Conservation (phyloP, 2,329 filamentous ascomycete species). For the Calonectria fujianensis region DNA sequence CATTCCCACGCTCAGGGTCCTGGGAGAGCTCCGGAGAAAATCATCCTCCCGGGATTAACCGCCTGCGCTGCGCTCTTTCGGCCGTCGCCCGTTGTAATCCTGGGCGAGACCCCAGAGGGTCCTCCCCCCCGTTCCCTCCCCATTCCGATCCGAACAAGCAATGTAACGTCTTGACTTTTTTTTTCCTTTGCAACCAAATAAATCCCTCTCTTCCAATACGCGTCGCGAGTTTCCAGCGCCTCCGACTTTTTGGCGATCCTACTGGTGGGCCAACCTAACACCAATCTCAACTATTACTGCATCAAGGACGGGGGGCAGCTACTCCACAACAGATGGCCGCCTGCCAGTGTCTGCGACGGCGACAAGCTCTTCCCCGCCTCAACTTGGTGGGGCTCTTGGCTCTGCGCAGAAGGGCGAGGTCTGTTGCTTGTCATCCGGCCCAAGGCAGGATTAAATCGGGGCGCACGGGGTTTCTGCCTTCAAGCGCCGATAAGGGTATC, state of each 20-base stretch:
- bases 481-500: slow-evolving; percentile 26
- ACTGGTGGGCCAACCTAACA: slow-evolving; percentile 18
- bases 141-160: slow-evolving; percentile 19
- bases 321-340: slow-evolving; percentile 17
- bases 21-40: slow-evolving; percentile 11
- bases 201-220: slow-evolving; percentile 28
- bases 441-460: slow-evolving; percentile 21
- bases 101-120: slow-evolving; percentile 13
- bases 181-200: slow-evolving; percentile 6
- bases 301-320: slow-evolving; percentile 4
- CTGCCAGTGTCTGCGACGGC: background rate
- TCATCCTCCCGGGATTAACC: slow-evolving; percentile 31
- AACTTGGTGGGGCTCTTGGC: background rate
- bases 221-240: slow-evolving; percentile 8
- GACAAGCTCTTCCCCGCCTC: slow-evolving; percentile 23
- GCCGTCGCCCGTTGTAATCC: slow-evolving; percentile 25
- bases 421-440: slow-evolving; percentile 27
- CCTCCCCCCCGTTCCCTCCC: background rate
- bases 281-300: slow-evolving; percentile 29
- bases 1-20: slow-evolving; percentile 36
- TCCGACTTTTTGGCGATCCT: slow-evolving; percentile 17
- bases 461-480: slow-evolving; percentile 18
- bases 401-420: background rate
- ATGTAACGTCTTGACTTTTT: slow-evolving; percentile 25
- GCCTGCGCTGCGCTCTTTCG: slow-evolving; percentile 26